Conservation (phyloP, 257 asterid genomes). For the Solanum etuberosum region DNA sequence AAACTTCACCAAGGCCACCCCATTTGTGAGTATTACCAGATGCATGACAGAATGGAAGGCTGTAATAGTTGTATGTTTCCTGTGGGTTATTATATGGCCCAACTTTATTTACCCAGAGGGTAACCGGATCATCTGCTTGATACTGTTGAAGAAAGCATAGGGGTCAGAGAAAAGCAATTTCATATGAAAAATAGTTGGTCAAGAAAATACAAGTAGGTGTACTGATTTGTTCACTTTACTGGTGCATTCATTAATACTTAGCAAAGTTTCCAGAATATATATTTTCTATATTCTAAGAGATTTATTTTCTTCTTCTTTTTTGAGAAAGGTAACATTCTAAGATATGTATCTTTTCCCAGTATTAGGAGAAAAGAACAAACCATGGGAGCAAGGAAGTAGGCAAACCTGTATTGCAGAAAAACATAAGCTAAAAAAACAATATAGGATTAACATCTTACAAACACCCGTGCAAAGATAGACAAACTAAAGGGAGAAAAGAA, state of each 20-base stretch:
- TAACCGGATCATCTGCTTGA: slow-evolving; percentile 60
- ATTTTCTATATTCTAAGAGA: background rate
- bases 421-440: background rate
- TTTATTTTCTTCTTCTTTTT: background rate
- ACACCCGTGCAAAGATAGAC: background rate
- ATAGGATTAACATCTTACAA: background rate
- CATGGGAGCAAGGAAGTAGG: background rate
- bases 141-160: slow-evolving; percentile 42
- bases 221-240: background rate
- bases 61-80: slow-evolving; percentile 90
- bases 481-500: background rate
- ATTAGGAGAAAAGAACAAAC: background rate
- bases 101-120: slow-evolving; percentile 92
- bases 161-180: slow-evolving; percentile 10
- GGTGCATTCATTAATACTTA: background rate
- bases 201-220: background rate
- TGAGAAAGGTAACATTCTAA: background rate
- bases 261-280: background rate
- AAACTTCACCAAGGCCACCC: slow-evolving; percentile 99
- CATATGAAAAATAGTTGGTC: background rate
- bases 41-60: slow-evolving; percentile 83
- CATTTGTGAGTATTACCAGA: slow-evolving; percentile 71
- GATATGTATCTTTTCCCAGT: background rate
- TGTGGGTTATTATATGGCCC: slow-evolving; percentile 97
- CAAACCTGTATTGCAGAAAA: background rate